A percentile compares a stretch with the other conserved stretches of the same genome.
These are phyloP conservation scores for Paecilomyces formosus DNA, from an alignment of 2,329 filamentous ascomycete species.

Conservation along the genomic window DNA sequence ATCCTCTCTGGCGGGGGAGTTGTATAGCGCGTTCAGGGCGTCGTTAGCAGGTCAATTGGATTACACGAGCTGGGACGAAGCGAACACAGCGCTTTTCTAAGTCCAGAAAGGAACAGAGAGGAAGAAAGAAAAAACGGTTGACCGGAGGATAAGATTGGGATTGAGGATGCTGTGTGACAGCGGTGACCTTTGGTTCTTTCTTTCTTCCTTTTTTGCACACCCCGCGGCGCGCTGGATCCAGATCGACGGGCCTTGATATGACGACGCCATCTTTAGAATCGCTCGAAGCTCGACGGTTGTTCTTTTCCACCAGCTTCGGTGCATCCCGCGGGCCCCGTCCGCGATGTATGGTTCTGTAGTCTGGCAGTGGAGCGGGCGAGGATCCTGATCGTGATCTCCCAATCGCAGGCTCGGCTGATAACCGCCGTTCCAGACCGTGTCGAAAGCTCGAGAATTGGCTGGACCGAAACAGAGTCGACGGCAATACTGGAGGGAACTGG, in stretches of 20 bases:
- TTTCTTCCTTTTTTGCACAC: not conserved
- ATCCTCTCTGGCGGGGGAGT: not conserved
- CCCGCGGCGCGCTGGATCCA: not conserved
- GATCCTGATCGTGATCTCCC: not conserved
- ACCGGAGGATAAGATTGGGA: not conserved
- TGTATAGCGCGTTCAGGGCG: not conserved
- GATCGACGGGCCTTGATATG: not conserved
- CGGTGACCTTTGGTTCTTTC: not conserved
- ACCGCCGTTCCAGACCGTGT: not conserved
- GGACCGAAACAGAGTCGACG: not conserved
- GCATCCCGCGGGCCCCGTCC: not conserved
- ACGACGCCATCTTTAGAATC: not conserved
- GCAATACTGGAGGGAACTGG: not conserved
- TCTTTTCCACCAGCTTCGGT: not conserved
- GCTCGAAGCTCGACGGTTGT: not conserved
- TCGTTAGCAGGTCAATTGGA: not conserved
- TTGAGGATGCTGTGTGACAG: not conserved
- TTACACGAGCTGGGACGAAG: not conserved
- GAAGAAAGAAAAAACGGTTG: not conserved
- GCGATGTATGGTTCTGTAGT: not conserved
- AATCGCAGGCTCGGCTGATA: not conserved
- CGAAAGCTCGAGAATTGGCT: not conserved
- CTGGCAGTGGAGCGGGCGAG: not conserved
- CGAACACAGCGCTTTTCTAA: not conserved
- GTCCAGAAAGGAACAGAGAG: not conserved